Conservation (phyloP, 2,329 filamentous ascomycete species). For the Aspergillus versicolor region DNA sequence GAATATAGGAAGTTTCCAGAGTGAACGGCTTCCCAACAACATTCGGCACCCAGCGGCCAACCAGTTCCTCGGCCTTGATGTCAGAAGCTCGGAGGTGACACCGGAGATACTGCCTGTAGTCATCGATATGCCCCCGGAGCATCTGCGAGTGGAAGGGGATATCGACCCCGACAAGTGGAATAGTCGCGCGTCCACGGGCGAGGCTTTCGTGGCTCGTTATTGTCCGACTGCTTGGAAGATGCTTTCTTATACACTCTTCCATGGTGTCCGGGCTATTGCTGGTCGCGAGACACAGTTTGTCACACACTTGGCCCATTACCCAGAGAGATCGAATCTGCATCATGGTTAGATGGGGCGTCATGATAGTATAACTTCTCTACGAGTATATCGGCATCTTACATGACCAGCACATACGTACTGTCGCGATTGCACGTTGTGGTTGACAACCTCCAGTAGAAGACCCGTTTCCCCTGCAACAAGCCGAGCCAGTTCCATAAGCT, state of each 20-base stretch:
- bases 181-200: background rate
- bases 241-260: background rate
- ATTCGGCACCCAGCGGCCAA: conserved; percentile 8
- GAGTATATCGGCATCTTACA: conserved; percentile 18
- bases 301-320: background rate
- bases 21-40: conserved; percentile 3
- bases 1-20: background rate
- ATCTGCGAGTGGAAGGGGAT: conserved; percentile 9
- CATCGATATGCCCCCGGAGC: background rate
- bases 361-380: background rate
- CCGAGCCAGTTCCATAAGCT: background rate
- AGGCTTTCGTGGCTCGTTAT: background rate
- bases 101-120: conserved; percentile 2
- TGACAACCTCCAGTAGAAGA: conserved; percentile 96
- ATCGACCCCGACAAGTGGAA: conserved; percentile 6
- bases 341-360: background rate
- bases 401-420: conserved; percentile 65
- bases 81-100: background rate
- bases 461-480: conserved; percentile 83
- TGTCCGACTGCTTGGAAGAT: background rate
- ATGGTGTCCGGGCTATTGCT: background rate
- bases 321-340: conserved; percentile 1
- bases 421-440: conserved; percentile 71
- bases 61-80: conserved; percentile 1
- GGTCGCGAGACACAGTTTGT: background rate